A percentile compares a stretch with the other conserved stretches of the same genome.
Evolutionary conservation across 108 stramenopile species (phyloP).

Genomic region (Heterococcus sp.): DNA sequence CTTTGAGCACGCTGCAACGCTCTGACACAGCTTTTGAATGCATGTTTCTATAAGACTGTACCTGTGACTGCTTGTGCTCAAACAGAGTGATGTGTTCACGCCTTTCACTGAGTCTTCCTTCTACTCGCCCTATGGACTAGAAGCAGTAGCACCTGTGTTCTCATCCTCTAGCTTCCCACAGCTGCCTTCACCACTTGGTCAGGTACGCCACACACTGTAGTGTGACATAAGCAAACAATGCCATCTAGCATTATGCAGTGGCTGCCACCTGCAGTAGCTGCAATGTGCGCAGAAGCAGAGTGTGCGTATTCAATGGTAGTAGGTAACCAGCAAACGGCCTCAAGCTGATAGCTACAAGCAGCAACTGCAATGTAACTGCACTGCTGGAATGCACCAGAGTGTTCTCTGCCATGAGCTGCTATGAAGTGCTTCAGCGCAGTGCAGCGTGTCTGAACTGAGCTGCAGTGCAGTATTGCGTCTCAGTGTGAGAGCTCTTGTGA

Average conservation of each 20-base stretch:
- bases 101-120: slow-evolving; percentile 82
- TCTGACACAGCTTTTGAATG: no score
- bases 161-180: neutral
- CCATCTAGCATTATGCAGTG: neutral
- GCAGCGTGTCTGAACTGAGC: no score
- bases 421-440: no score
- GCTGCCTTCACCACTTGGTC: slow-evolving; percentile 81
- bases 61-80: no score
- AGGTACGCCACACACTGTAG: slow-evolving; percentile 49
- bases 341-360: no score
- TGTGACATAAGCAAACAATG: neutral
- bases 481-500: no score
- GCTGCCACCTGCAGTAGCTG: neutral
- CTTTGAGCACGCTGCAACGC: no score
- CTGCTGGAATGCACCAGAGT: no score
- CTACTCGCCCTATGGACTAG: slow-evolving; percentile 85
- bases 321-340: neutral
- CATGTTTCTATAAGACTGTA: no score
- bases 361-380: no score
- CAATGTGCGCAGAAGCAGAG: neutral
- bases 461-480: no score
- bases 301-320: neutral
- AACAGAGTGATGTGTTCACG: slow-evolving; percentile 74
- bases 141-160: slow-evolving; percentile 80
- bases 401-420: no score